phyloP scores from a whole-genome alignment of 2,329 filamentous ascomycete genomes.

The Gliomastix tumulicola region DNA sequence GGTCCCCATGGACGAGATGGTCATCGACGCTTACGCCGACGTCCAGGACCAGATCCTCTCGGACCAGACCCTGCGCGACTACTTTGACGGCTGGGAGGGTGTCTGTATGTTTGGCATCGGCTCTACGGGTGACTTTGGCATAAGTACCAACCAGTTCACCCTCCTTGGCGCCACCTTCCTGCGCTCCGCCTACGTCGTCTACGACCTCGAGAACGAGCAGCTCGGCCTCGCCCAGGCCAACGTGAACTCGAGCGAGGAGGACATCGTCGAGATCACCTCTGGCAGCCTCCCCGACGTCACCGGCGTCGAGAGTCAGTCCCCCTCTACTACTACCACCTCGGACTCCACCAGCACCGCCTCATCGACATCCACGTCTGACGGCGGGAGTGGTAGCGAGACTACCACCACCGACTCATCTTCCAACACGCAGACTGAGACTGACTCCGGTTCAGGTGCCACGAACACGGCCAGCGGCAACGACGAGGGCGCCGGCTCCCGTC shows the following conservation, averaged over 20 bases:
- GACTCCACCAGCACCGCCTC: too few species aligned
- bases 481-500: too few species aligned
- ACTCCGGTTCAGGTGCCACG: too few species aligned
- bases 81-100: conserved; percentile 28
- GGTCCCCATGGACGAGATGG: conserved; percentile 45
- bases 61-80: conserved; percentile 16
- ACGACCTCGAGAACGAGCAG: conserved; percentile 42
- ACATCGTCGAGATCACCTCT: conserved; percentile 36
- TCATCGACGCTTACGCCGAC: conserved; percentile 33
- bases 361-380: too few species aligned
- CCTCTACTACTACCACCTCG: too few species aligned
- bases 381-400: too few species aligned
- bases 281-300: conserved; percentile 31
- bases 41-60: conserved; percentile 29
- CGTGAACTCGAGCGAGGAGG: conserved; percentile 33
- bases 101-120: conserved; percentile 51
- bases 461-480: too few species aligned
- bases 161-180: conserved; percentile 54
- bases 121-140: conserved; percentile 24
- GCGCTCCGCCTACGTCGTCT: conserved; percentile 50
- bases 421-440: too few species aligned
- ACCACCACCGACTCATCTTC: too few species aligned
- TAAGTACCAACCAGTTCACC: conserved; percentile 20
- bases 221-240: conserved; percentile 47
- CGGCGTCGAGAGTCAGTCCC: conserved; percentile 33